Evolutionary conservation across 805 yeast species (phyloP), one percentile per base, ranked within the genome.

Genomic region (Lachancea fermentati): DNA sequence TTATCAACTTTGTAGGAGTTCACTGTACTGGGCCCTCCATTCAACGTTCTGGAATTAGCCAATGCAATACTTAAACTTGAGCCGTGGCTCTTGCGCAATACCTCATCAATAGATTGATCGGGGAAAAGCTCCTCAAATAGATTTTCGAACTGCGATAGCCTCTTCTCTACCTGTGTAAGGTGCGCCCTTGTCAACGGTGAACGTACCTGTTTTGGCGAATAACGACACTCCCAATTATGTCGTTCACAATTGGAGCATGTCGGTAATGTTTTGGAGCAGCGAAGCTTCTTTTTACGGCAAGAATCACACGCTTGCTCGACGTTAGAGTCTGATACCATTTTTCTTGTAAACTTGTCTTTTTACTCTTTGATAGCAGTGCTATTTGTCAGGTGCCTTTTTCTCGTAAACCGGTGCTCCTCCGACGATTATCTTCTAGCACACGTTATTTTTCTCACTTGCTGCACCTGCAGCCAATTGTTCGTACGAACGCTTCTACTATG

Each of bases 161-260:
- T 60, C 38, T 67, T 72, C 60, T 86, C 95, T 19, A 86, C 87
- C 39, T 74, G 74, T 12, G 95, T 85, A 48, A 86, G 65, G 63
- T 85, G 82, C 3, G 83, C 86, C 49, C 96, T 67, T 0, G 95
- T 86, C 41, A 86, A 64, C 0, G 95, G 95, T 4, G 91, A 79
- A 40, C 95, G 68, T 25, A 82, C 80, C 2, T 80, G 73, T 45
- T 84, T 69, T 12, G 96, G 95, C 16, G 89, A 80, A 55, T 86
- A 86, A 2, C 75, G 63, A 60, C 96, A 86, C 24, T 73, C 73
- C 84, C 94, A 81, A 16, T 71, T 68, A 55, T 84, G 86, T 40
- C 73, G 76, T 5, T 70, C 59, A 65, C 96, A 86, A 54, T 85
- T 85, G 33, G 79, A 66, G 55, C 95, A 86, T 47, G 73, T 75